Base-by-base conservation (phyloP, 331 rosid genomes). In the Saraca asoca region DNA sequence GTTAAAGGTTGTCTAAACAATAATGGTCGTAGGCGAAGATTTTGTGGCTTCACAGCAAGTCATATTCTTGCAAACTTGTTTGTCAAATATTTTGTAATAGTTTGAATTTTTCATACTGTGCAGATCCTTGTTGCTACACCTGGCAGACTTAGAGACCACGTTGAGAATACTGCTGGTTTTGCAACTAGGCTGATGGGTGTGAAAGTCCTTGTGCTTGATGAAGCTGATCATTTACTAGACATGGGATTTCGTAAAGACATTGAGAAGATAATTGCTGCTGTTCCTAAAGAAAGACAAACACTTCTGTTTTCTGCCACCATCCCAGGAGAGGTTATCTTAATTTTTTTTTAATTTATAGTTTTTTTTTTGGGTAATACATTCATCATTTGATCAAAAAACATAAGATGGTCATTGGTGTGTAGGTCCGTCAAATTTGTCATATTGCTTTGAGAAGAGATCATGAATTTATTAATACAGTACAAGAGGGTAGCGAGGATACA, bases 41-140 rank as follows among this genome's bases (percentile, higher is more conserved):
- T 1, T 24, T 24, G 31, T 3, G 35, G 37, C 29, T 76, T 34
- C 39, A 33, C 56, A 49, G 48, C 7, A 67, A 52, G 19, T 61
- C 24, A 39, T 73, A 33, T 38, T 50, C 20, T 44, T 12, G 50
- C 60, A 46, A 60, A 57, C 34, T 38, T 42, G 19, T 65, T 71
- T 49, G 51, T 57, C 12, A 5, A 38, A 65, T 66, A 34, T 54
- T 70, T 75, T 78, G 33, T 70, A 66, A 16, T 58, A 7, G 17
- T 68, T 66, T 73, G 57, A 53, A 9, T 54, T 7, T 41, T 18
- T 24, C 29, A 19, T 45, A 71, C 62, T 79, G 7, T 71, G 31
- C 95, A 94, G 99, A 86, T 94, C 89, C 97, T 94, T 68, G 96
- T 94, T 53, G 99, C 99, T 35, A 94, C 99, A 19, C 99, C 99